Base-by-base conservation (phyloP, 1,284 basidiomycete genomes). In the Porodaedalea pini region DNA sequence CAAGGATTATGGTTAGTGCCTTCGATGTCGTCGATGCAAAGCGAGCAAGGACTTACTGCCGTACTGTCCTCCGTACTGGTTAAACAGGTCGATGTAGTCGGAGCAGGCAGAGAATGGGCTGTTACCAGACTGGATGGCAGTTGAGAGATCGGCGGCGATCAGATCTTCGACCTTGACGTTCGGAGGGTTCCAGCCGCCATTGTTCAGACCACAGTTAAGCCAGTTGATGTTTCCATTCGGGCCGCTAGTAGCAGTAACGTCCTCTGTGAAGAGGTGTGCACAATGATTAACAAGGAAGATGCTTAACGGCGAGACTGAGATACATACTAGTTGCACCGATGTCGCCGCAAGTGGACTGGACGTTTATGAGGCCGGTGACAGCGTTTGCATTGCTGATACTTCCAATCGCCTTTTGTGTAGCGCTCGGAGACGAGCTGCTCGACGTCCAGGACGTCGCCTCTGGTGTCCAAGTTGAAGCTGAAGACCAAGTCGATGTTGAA, bases 181-280 rank as follows among this genome's bases (percentile, higher is more conserved):
- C 6, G 85, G 83, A 15, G 88, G 86, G 29, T 72, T 75, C 87
- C 88, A 90, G 40, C 85, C 85, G 27, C 69, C 72, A 32, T 65
- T 66, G 34, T 75, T 71, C 61, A 92, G 68, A 51, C 88, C 90
- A 66, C 92, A 94, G 73, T 91, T 92, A 65, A 94, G 71, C 82
- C 85, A 94, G 61, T 82, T 76, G 54, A 88, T 79, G 62, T 74
- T 69, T 21, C 91, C 91, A 69, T 94, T 94, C 23, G 91, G 90
- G 17, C 85, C 84, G 52, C 73, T 71, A 21, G 73, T 71, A 5
- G 70, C 66, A 3, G 80, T 83, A 56, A 78, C 71, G 29, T 79
- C 62, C 62, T 67, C 85, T 86, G 63, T 13, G 44, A 41, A 34
- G 43, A 32, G 25, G 25, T n/a, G n/a, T n/a, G n/a, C 1, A 8